A percentile compares a stretch with the other conserved stretches of the same genome.
These are phyloP conservation scores for Cercospora zeae-maydis DNA, from an alignment of 2,329 filamentous ascomycete genomes.

Conservation along the genomic window DNA sequence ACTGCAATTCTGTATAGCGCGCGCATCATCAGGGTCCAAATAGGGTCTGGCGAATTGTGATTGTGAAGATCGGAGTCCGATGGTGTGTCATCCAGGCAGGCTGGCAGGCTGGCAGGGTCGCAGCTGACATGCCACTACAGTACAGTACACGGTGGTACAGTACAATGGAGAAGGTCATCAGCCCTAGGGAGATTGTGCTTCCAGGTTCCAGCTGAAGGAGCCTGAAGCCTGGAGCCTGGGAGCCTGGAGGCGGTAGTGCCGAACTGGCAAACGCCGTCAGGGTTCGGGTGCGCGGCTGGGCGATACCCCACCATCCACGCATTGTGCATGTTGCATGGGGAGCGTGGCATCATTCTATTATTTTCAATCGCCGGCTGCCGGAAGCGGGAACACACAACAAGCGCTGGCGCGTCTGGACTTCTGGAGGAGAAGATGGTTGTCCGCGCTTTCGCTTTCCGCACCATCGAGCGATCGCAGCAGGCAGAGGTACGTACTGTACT, in stretches of 20 bases:
- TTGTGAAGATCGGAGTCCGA: background rate
- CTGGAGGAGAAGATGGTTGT: background rate
- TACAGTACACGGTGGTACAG: background rate
- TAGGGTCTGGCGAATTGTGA: background rate
- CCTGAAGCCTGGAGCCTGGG: too few species aligned
- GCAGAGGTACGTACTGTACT: background rate
- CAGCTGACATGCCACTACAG: background rate
- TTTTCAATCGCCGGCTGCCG: background rate
- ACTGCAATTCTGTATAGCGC: too few species aligned
- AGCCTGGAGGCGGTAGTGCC: background rate
- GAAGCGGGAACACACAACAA: background rate
- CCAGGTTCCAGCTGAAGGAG: background rate
- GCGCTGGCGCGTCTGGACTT: too few species aligned
- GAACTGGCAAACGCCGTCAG: slow-evolving; percentile 1
- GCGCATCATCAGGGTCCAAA: too few species aligned
- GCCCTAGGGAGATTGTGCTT: background rate
- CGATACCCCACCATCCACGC: background rate
- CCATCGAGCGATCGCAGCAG: background rate
- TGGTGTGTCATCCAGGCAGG: background rate
- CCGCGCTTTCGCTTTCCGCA: background rate
- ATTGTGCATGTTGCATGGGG: background rate
- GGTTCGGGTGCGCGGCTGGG: background rate
- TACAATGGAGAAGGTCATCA: background rate
- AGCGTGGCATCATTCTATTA: background rate
- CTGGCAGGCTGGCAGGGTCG: background rate